Conservation (phyloP, 495 filamentous ascomycete genomes). For the Penicillium goetzii region DNA sequence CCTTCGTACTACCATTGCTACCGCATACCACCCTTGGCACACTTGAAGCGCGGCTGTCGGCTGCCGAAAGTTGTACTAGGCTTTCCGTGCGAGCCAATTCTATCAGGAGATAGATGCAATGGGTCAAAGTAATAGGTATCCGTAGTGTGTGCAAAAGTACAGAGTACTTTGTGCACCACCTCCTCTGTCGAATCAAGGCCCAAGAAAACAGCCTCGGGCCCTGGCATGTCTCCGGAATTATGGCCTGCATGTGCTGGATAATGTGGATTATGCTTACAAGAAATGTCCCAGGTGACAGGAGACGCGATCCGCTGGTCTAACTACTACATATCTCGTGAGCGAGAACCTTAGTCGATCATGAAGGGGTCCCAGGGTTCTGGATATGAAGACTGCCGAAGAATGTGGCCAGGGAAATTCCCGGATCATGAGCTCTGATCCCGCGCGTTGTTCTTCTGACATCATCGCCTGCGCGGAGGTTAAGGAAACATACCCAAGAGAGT, state of each 20-base stretch:
- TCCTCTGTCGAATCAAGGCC: background rate
- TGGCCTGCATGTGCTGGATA: no score
- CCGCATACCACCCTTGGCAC: background rate
- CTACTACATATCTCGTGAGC: no score
- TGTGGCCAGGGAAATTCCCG: constrained; percentile 5
- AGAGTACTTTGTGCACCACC: background rate
- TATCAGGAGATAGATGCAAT: background rate
- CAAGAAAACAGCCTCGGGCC: no score
- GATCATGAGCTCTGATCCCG: background rate
- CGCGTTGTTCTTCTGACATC: background rate
- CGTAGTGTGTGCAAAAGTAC: background rate
- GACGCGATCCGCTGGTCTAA: no score
- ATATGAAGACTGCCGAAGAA: constrained; percentile 5
- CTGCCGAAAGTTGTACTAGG: background rate
- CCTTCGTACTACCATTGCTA: background rate
- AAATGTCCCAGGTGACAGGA: no score
- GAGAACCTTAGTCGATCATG: no score
- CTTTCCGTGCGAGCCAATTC: background rate
- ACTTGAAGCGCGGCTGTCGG: background rate
- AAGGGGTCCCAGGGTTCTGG: constrained; percentile 10
- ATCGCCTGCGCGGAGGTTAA: no score
- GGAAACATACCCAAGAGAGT: background rate
- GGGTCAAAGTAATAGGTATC: background rate
- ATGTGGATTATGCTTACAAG: no score
- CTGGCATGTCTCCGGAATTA: no score